A percentile compares a stretch with the other conserved stretches of the same genome.
These are phyloP conservation scores for Piedraia hortae DNA, from an alignment of 2,329 filamentous ascomycete species.

Conservation along the genomic window DNA sequence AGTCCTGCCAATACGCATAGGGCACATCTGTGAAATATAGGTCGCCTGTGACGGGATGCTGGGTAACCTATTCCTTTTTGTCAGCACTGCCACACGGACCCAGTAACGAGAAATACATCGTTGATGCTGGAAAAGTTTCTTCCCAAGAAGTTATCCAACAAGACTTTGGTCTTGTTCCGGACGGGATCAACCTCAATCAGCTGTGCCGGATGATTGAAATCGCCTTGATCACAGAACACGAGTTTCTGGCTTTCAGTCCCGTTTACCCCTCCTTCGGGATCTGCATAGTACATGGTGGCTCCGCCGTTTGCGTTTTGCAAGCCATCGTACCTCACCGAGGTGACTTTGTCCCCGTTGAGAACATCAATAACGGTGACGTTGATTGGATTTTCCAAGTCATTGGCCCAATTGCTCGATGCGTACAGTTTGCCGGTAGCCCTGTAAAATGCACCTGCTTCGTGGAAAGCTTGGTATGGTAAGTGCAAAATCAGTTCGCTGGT, in stretches of 20 bases:
- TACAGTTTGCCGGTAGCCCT: slow-evolving; percentile 15
- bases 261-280: slow-evolving; percentile 8
- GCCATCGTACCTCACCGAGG: slow-evolving; percentile 7
- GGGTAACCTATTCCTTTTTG: no score
- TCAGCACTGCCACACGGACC: no score
- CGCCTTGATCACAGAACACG: slow-evolving; percentile 12
- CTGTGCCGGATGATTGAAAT: slow-evolving; percentile 7
- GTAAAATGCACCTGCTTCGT: slow-evolving; percentile 16
- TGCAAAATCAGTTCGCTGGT: slow-evolving; percentile 8
- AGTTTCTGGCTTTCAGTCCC: slow-evolving; percentile 11
- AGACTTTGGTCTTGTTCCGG: slow-evolving; percentile 7
- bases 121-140: slow-evolving; percentile 33
- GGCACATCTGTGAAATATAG: slow-evolving; percentile 32
- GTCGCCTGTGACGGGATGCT: slow-evolving; percentile 26
- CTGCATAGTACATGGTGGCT: slow-evolving; percentile 10
- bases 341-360: slow-evolving; percentile 7
- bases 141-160: slow-evolving; percentile 33
- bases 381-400: slow-evolving; percentile 10
- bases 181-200: slow-evolving; percentile 9
- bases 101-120: no score
- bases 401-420: slow-evolving; percentile 16
- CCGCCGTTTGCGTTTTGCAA: slow-evolving; percentile 10
- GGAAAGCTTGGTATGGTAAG: slow-evolving; percentile 11
- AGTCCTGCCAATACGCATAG: slow-evolving; percentile 9
- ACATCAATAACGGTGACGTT: slow-evolving; percentile 12